Evolutionary conservation across 345 rosid genomes (phyloP).

Genomic region (Populus euphratica): DNA sequence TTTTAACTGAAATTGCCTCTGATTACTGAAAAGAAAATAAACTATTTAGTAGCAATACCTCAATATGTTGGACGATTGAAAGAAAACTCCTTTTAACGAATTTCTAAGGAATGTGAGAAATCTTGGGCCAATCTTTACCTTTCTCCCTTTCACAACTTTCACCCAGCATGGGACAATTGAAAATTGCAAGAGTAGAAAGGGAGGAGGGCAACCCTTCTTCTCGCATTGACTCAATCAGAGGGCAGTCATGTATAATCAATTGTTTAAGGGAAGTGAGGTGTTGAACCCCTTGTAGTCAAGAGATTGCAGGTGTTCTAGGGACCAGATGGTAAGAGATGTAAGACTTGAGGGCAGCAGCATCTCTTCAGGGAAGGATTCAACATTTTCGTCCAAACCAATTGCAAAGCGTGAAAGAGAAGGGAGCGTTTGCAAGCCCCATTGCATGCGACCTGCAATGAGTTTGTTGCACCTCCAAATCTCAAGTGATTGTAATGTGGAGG

Average conservation of each 20-base stretch:
- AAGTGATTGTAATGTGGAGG: constrained; percentile 6
- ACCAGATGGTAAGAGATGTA: background rate
- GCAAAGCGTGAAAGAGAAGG: background rate
- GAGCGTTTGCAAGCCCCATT: background rate
- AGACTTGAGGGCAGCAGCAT: constrained; percentile 4
- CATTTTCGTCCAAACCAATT: background rate
- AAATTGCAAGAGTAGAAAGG: background rate
- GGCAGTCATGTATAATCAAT: background rate
- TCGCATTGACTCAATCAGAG: constrained; percentile 1
- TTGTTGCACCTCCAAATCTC: background rate
- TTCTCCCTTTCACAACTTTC: background rate
- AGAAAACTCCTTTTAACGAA: background rate
- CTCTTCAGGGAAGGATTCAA: constrained; percentile 10
- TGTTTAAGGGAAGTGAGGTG: background rate
- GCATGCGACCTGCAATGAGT: background rate
- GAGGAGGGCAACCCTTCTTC: background rate
- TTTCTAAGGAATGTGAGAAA: background rate
- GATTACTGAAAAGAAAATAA: too few relatives aligned
- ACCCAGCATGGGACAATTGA: background rate
- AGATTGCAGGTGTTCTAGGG: background rate
- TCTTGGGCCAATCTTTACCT: constrained; percentile 4
- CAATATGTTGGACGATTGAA: too few relatives aligned
- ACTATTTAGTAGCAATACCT: too few relatives aligned
- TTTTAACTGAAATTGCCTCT: too few relatives aligned
- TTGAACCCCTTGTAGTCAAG: constrained; percentile 1